These are phyloP conservation scores for Collybia mongolica DNA, from an alignment of 768 basidiomycete species.

Conservation along the genomic window DNA sequence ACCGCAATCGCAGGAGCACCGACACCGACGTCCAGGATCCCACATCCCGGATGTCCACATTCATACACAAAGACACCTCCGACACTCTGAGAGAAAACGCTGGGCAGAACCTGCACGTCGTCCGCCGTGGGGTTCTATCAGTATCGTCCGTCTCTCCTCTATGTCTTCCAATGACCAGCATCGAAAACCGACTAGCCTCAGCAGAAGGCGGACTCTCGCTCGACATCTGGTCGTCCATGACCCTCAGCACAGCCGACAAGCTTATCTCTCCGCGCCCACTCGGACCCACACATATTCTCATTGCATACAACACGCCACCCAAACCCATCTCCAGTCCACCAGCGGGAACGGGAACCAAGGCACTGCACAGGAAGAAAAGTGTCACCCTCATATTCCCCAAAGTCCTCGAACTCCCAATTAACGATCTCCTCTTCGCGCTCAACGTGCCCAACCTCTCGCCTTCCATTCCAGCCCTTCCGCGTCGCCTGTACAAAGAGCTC, in stretches of 20 bases:
- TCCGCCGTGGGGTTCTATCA: conserved; percentile 24
- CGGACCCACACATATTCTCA: conserved; percentile 35
- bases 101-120: conserved; percentile 8
- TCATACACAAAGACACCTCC: conserved; percentile 11
- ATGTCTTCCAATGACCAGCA: conserved; percentile 10
- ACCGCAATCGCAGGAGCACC: conserved; percentile 18
- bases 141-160: conserved; percentile 19
- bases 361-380: background rate
- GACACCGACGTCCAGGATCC: conserved; percentile 22
- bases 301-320: conserved; percentile 15
- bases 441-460: conserved; percentile 32
- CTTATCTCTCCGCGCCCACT: conserved; percentile 35
- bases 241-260: conserved; percentile 24
- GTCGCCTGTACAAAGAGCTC: conserved; percentile 31
- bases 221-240: conserved; percentile 21
- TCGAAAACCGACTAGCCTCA: conserved; percentile 11
- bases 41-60: conserved; percentile 23
- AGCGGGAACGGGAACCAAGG: background rate
- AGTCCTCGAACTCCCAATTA: conserved; percentile 32
- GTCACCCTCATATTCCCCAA: conserved; percentile 10
- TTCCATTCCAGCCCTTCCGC: conserved; percentile 22
- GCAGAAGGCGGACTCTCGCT: conserved; percentile 10
- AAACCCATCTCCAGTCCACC: conserved; percentile 1
- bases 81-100: background rate
- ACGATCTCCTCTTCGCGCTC: conserved; percentile 35